Base-by-base conservation (phyloP, 164 flowering plant genomes). In the Vitis labrusca region DNA sequence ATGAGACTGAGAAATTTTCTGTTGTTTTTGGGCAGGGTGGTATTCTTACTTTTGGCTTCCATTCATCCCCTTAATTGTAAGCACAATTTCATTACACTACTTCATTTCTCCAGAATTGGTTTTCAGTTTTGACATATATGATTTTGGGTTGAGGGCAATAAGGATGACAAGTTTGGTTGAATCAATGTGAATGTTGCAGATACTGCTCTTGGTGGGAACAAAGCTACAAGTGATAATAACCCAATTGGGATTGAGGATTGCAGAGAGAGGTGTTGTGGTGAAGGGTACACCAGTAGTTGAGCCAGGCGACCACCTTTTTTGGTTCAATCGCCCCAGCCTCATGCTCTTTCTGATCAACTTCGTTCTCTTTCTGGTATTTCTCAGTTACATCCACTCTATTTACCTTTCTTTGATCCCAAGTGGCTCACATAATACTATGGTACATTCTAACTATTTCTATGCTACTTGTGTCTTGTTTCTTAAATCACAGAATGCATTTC, bases 161-260 rank as follows among this genome's bases (percentile, higher is more conserved):
- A 15, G 27, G 27, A 15, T 15, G 27, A 14, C 61, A 9, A 12
- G 16, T n/a, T 15, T 11, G 7, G 3, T 37, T 70, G 9, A 72
- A n/a, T 63, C 19, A 19, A 14, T 48, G 29, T 13, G 51, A 17
- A 23, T 52, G 50, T 57, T 82, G 77, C 79, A 87, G 89, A 69
- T 84, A 58, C 62, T 84, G 5, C 67, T 88, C 1, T 2, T 88
- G 69, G 80, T 88, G 19, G 89, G 91, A 37, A 69, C 91, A n/a
- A 88, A 88, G 66, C 79, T 85, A 44, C 88, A 88, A 77, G 77
- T 88, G 74, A 84, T 83, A 32, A 88, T 88, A 61, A 81, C 88
- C 11, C 69, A 73, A 53, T 73, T 88, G 88, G 89, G 86, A 3
- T 62, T 81, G 58, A 74, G 80, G 61, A 83, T 88, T 66, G 80